These are phyloP conservation scores for Xerocomus amazonicus DNA, from an alignment of 1,284 basidiomycete species.

Conservation along the genomic window DNA sequence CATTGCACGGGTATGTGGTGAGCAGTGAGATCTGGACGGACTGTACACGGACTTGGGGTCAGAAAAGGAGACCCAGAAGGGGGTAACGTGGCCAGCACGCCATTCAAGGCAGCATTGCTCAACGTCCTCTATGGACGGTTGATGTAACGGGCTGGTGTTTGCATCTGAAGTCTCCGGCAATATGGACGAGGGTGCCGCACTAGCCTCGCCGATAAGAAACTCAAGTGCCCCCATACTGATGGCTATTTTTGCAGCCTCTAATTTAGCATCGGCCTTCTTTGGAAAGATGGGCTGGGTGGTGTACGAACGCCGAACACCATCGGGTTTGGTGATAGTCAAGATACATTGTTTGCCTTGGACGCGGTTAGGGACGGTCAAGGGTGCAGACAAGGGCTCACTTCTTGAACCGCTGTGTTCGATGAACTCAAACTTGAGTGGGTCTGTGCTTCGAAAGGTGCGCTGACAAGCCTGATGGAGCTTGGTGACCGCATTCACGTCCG, in stretches of 20 bases:
- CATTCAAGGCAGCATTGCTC: constrained; percentile 50
- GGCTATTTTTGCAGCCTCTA: constrained; percentile 48
- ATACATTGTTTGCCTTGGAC: constrained; percentile 52
- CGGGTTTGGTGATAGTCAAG: constrained; percentile 53
- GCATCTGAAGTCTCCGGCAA: neutral
- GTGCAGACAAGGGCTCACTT: constrained; percentile 26
- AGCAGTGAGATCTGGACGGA: constrained; percentile 29
- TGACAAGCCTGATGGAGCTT: constrained; percentile 45
- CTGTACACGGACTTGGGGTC: constrained; percentile 45
- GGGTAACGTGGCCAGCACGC: constrained; percentile 45
- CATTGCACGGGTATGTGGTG: neutral
- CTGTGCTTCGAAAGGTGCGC: constrained; percentile 37
- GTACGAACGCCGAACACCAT: constrained; percentile 49
- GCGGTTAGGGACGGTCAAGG: too few relatives aligned
- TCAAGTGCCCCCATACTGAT: constrained; percentile 55
- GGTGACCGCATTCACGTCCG: constrained; percentile 23
- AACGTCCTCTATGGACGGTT: constrained; percentile 38
- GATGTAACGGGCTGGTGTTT: neutral
- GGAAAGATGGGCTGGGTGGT: constrained; percentile 42
- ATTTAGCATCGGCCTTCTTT: constrained; percentile 49
- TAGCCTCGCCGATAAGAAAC: constrained; percentile 43
- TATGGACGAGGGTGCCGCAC: constrained; percentile 13
- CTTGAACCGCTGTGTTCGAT: constrained; percentile 35
- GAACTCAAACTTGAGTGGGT: constrained; percentile 43
- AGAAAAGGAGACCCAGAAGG: constrained; percentile 48